phyloP scores from a whole-genome alignment of 805 yeast genomes.

The Metschnikowia cubensis region DNA sequence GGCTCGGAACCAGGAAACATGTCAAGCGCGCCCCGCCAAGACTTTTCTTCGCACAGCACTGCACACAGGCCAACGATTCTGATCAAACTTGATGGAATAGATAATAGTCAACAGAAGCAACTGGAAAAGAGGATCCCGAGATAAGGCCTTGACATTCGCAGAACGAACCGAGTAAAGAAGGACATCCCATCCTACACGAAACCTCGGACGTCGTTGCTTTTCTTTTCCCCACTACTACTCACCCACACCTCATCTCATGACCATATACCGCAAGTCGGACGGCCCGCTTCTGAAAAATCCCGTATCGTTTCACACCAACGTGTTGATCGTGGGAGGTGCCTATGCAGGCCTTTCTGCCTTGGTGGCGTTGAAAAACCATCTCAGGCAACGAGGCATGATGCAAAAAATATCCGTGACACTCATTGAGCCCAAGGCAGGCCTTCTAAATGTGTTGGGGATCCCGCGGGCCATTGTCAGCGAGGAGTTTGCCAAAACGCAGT shows the following conservation, averaged over 20 bases:
- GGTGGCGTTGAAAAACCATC: conserved; percentile 25
- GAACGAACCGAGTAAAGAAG: not conserved
- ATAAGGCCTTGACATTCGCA: not conserved
- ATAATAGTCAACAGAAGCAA: not conserved
- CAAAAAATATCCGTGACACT: conserved; percentile 28
- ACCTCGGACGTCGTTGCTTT: not conserved
- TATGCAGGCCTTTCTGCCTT: conserved; percentile 39
- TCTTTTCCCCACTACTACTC: not conserved
- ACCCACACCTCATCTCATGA: not conserved
- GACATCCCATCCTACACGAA: not conserved
- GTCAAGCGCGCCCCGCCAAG: conserved; percentile 1
- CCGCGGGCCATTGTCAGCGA: conserved; percentile 37
- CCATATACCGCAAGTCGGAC: conserved; percentile 6
- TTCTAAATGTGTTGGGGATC: conserved; percentile 37
- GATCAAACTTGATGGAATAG: conserved; percentile 3
- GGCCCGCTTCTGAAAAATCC: conserved; percentile 10
- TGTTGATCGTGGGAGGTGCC: conserved; percentile 40
- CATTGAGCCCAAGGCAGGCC: conserved; percentile 39
- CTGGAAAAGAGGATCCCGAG: not conserved
- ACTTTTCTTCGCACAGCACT: conserved; percentile 2
- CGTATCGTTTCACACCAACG: conserved; percentile 27
- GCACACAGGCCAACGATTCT: conserved; percentile 3
- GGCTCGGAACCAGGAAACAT: not conserved
- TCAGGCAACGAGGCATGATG: conserved; percentile 15
- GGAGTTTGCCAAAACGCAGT: conserved; percentile 38